These are phyloP conservation scores for Metarhizium sp. DNA, from an alignment of 2,329 filamentous ascomycete species.

Conservation along the genomic window DNA sequence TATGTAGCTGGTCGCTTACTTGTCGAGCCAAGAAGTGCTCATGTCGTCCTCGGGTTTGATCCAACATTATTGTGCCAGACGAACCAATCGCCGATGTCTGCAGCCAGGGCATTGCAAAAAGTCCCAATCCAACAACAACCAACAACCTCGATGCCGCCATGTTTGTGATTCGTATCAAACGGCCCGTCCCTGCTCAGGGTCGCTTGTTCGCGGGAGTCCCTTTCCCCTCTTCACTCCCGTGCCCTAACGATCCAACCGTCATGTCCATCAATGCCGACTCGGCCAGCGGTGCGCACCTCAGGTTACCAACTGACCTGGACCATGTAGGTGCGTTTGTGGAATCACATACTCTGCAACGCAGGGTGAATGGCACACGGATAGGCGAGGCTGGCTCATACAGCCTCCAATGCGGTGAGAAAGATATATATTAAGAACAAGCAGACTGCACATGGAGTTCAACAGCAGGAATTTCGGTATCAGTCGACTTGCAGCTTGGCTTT, in stretches of 20 bases:
- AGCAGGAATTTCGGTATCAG: background rate
- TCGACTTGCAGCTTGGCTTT: background rate
- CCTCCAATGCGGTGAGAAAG: background rate
- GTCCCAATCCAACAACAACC: background rate
- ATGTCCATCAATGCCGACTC: background rate
- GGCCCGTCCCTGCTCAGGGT: slow-evolving; percentile 3
- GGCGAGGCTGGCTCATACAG: background rate
- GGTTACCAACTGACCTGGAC: background rate
- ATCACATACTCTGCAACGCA: background rate
- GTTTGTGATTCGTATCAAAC: slow-evolving; percentile 2
- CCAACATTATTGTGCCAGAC: background rate
- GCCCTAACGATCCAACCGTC: background rate
- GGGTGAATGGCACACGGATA: background rate
- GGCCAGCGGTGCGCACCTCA: background rate
- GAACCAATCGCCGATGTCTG: background rate
- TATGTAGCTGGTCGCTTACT: background rate
- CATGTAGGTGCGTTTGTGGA: background rate
- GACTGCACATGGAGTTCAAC: background rate
- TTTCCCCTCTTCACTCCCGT: background rate
- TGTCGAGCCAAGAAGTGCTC: background rate
- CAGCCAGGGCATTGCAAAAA: background rate
- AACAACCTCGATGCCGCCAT: slow-evolving; percentile 1
- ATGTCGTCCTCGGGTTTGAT: background rate
- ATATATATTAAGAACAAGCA: background rate
- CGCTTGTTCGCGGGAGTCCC: background rate